These are phyloP conservation scores for Podospora sp. DNA, from an alignment of 495 filamentous ascomycete genomes.

Conservation along the genomic window DNA sequence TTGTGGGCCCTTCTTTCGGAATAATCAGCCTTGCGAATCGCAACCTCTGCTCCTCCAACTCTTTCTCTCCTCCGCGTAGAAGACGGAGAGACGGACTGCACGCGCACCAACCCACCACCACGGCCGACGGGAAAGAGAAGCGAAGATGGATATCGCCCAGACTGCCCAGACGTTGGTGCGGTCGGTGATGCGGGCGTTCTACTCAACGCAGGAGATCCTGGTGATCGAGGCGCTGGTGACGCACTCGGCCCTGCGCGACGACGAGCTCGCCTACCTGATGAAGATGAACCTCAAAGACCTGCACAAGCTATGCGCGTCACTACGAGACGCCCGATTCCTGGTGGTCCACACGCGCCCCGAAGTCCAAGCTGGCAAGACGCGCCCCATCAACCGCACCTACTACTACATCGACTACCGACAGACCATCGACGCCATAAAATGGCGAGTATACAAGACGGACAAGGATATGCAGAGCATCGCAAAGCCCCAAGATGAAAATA, in stretches of 20 bases:
- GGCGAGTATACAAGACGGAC: constrained; percentile 80
- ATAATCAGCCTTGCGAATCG: background rate
- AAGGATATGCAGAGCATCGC: constrained; percentile 81
- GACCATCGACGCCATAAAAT: constrained; percentile 96
- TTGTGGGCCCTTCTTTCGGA: background rate
- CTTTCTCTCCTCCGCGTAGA: background rate
- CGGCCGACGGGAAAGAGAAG: background rate
- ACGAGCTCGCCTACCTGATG: constrained; percentile 83
- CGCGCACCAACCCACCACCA: background rate
- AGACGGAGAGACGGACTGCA: background rate
- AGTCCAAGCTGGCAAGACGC: constrained; percentile 74
- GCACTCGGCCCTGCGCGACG: constrained; percentile 84
- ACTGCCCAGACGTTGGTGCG: constrained; percentile 84
- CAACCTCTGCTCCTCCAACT: background rate
- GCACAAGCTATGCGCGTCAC: constrained; percentile 78
- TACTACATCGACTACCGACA: constrained; percentile 96
- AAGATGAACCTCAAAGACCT: constrained; percentile 87
- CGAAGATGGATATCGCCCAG: constrained; percentile 81
- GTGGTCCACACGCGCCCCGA: constrained; percentile 82
- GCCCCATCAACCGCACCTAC: constrained; percentile 82
- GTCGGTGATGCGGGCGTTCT: constrained; percentile 88
- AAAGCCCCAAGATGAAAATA: constrained; percentile 78
- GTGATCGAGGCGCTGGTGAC: constrained; percentile 90
- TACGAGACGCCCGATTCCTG: constrained; percentile 84
- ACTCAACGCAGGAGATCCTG: constrained; percentile 83